A percentile compares a stretch with the other conserved stretches of the same genome.
Conservation (phyloP, 2,329 filamentous ascomycete genomes). For the Didymellaceae sp. region DNA sequence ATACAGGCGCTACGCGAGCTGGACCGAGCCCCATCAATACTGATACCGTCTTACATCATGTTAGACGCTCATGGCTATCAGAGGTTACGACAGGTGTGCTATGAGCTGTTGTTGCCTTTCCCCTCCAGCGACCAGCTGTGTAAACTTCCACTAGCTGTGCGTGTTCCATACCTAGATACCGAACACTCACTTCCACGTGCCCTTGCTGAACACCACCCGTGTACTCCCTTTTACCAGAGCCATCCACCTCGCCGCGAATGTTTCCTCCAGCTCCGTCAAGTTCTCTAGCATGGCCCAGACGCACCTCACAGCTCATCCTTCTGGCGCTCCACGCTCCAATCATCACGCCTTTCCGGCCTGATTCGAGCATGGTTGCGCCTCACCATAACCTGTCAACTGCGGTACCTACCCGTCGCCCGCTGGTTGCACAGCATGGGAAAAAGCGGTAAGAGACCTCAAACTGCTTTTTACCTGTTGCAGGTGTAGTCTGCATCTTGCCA, state of each 20-base stretch:
- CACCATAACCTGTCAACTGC: slow-evolving; percentile 30
- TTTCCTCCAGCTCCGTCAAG: no score
- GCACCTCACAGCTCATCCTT: slow-evolving; percentile 21
- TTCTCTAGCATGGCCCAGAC: slow-evolving; percentile 11
- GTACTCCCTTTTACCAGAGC: no score
- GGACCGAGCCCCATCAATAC: neutral
- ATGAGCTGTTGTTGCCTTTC: neutral
- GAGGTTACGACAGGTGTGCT: neutral
- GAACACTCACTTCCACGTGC: neutral
- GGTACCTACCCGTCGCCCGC: slow-evolving; percentile 17
- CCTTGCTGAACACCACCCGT: neutral
- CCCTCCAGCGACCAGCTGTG: neutral
- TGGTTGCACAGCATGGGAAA: slow-evolving; percentile 36
- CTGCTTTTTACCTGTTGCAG: slow-evolving; percentile 37
- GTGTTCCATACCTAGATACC: no score
- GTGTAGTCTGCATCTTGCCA: slow-evolving; percentile 32
- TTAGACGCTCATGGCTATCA: neutral
- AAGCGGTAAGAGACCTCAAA: slow-evolving; percentile 42
- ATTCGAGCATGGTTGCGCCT: slow-evolving; percentile 25
- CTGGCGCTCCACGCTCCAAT: slow-evolving; percentile 41
- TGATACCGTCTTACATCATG: slow-evolving; percentile 9
- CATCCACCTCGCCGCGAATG: no score
- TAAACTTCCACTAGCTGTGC: no score
- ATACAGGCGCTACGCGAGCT: slow-evolving; percentile 10
- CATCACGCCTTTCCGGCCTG: slow-evolving; percentile 23